Conservation (phyloP, 2,329 filamentous ascomycete genomes). For the Sporothrix globosa region DNA sequence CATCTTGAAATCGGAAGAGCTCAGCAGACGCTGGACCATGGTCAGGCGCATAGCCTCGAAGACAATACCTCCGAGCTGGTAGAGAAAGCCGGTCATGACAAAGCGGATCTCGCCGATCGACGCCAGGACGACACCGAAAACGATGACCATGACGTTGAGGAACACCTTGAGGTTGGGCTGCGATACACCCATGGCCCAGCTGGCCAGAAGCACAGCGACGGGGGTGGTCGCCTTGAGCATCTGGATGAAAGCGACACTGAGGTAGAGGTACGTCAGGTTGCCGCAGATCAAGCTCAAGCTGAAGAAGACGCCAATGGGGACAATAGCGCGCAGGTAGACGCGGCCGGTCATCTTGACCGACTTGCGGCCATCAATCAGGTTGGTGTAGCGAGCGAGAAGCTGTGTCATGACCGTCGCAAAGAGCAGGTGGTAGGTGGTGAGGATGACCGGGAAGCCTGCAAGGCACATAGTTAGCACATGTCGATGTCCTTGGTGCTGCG, state of each 20-base stretch:
- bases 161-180: slow-evolving; percentile 84
- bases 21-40: slow-evolving; percentile 82
- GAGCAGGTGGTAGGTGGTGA: slow-evolving; percentile 93
- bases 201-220: slow-evolving; percentile 85
- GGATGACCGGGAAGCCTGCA: slow-evolving; percentile 71
- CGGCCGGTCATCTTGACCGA: slow-evolving; percentile 95
- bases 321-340: slow-evolving; percentile 89
- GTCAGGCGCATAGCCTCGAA: slow-evolving; percentile 83
- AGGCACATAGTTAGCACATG: slow-evolving; percentile 19
- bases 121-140: slow-evolving; percentile 90
- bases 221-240: slow-evolving; percentile 99
- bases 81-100: slow-evolving; percentile 75
- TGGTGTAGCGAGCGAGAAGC: slow-evolving; percentile 85
- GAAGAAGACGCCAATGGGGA: slow-evolving; percentile 95
- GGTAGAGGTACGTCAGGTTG: slow-evolving; percentile 92
- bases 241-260: slow-evolving; percentile 96
- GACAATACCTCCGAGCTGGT: slow-evolving; percentile 75
- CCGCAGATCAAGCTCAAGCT: slow-evolving; percentile 94
- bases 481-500: not conserved
- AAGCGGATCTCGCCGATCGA: slow-evolving; percentile 97
- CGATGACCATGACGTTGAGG: slow-evolving; percentile 91
- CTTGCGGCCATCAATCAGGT: slow-evolving; percentile 88
- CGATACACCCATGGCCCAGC: slow-evolving; percentile 84
- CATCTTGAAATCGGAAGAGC: slow-evolving; percentile 87
- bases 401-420: slow-evolving; percentile 97